phyloP scores from a whole-genome alignment of 2,329 filamentous ascomycete genomes.

The Pyrenochaeta sp. region DNA sequence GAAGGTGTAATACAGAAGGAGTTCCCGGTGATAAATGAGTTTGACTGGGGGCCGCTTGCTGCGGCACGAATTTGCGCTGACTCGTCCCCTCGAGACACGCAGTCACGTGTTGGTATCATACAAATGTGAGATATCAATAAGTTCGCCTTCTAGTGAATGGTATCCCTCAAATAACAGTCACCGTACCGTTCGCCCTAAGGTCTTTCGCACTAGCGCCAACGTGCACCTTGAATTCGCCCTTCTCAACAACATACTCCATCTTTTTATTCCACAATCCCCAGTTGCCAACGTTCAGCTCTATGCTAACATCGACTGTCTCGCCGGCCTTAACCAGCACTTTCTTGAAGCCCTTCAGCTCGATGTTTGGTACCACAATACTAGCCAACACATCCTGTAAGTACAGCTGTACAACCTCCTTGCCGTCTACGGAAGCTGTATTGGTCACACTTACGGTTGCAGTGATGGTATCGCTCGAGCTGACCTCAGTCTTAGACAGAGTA shows the following conservation, averaged over 20 bases:
- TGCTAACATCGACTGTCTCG: slow-evolving; percentile 62
- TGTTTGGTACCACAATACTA: slow-evolving; percentile 71
- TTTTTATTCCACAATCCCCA: slow-evolving; percentile 65
- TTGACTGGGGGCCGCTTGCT: neutral
- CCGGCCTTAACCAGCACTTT: slow-evolving; percentile 70
- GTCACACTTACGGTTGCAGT: slow-evolving; percentile 69
- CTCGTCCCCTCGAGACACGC: too few species aligned
- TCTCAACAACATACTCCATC: slow-evolving; percentile 79
- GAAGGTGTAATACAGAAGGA: too few species aligned
- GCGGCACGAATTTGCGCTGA: too few species aligned
- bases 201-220: slow-evolving; percentile 68
- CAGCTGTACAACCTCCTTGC: slow-evolving; percentile 73
- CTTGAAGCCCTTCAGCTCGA: slow-evolving; percentile 71
- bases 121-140: neutral
- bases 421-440: slow-evolving; percentile 65
- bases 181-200: slow-evolving; percentile 64
- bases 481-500: slow-evolving; percentile 59
- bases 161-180: slow-evolving; percentile 55
- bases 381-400: slow-evolving; percentile 71
- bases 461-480: slow-evolving; percentile 62
- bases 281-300: slow-evolving; percentile 61
- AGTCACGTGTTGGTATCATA: too few species aligned
- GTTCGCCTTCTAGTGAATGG: neutral
- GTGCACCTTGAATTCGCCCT: slow-evolving; percentile 70
- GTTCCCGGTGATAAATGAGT: too few species aligned